Conservation (phyloP, 1,139 yeast genomes). For the Arxiozyma slooffiae region DNA sequence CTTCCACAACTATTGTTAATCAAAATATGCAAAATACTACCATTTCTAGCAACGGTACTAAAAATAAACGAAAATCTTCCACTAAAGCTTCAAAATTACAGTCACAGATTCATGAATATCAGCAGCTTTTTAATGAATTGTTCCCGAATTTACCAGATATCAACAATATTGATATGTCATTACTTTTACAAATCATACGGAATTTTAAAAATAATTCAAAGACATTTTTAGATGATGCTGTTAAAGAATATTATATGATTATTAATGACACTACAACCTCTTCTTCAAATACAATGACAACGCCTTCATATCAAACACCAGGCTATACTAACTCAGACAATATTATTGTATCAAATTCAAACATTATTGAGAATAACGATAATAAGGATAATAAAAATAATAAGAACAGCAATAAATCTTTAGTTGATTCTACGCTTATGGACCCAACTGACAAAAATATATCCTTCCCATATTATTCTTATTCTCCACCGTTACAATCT, state of each 20-base stretch:
- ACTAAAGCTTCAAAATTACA: conserved; percentile 12
- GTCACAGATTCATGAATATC: conserved; percentile 17
- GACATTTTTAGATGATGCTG: conserved; percentile 18
- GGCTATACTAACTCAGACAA: conserved; percentile 3
- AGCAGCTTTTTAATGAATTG: conserved; percentile 17
- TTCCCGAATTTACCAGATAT: conserved; percentile 26
- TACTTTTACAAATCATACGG: conserved; percentile 21
- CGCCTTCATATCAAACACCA: conserved; percentile 1
- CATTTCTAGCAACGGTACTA: background rate
- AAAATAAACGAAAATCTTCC: conserved; percentile 7
- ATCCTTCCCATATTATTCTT: background rate
- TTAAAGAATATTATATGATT: conserved; percentile 20
- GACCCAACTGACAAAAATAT: conserved; percentile 1
- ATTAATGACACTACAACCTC: conserved; percentile 5
- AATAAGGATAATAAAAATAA: background rate
- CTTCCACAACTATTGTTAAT: background rate
- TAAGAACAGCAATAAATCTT: background rate
- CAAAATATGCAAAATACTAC: background rate
- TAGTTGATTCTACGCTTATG: conserved; percentile 1
- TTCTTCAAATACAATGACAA: conserved; percentile 4
- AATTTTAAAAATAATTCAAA: conserved; percentile 13
- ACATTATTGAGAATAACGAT: background rate
- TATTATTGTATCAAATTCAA: background rate
- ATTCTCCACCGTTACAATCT: background rate
- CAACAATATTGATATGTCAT: conserved; percentile 21